Evolutionary conservation across 352 stramenopile genomes (phyloP).

Genomic region (Phytopythium helicoides): DNA sequence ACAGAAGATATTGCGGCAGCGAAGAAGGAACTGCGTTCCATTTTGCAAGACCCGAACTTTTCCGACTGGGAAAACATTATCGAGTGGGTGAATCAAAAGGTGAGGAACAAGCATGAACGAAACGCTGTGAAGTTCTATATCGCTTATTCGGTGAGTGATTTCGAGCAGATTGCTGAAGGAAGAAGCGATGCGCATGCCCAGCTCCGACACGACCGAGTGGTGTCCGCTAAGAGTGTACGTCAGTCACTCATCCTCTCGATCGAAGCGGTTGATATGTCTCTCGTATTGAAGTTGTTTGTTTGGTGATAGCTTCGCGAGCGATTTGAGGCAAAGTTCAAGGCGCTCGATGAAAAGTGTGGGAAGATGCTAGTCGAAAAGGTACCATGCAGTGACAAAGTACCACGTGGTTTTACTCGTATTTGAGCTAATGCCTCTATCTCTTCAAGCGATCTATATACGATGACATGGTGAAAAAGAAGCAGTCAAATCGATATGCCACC

Average conservation of each 20-base stretch:
- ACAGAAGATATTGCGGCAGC: not conserved
- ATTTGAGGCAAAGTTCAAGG: conserved; percentile 25
- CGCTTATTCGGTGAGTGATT: too few relatives aligned
- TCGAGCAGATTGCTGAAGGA: too few relatives aligned
- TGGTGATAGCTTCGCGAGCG: conserved; percentile 18
- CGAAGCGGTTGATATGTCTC: conserved; percentile 15
- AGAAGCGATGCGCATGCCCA: too few relatives aligned
- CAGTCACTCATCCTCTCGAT: conserved; percentile 10
- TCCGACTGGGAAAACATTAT: conserved; percentile 4
- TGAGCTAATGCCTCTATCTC: not conserved
- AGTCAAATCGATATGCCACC: not conserved
- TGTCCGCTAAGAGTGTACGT: not conserved
- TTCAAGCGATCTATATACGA: conserved; percentile 10
- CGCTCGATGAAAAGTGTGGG: conserved; percentile 20
- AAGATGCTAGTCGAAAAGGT: conserved; percentile 30
- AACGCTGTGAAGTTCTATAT: not conserved
- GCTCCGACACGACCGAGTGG: not conserved
- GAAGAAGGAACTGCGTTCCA: not conserved
- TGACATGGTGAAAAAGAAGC: conserved; percentile 9
- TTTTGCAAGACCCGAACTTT: not conserved
- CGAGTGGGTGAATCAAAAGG: not conserved
- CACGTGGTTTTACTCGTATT: not conserved
- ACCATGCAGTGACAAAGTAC: conserved; percentile 1
- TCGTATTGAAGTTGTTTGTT: not conserved
- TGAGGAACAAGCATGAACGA: too few relatives aligned